Evolutionary conservation across 148 eudicot genomes (phyloP).

Genomic region (Arctostaphylos glauca): DNA sequence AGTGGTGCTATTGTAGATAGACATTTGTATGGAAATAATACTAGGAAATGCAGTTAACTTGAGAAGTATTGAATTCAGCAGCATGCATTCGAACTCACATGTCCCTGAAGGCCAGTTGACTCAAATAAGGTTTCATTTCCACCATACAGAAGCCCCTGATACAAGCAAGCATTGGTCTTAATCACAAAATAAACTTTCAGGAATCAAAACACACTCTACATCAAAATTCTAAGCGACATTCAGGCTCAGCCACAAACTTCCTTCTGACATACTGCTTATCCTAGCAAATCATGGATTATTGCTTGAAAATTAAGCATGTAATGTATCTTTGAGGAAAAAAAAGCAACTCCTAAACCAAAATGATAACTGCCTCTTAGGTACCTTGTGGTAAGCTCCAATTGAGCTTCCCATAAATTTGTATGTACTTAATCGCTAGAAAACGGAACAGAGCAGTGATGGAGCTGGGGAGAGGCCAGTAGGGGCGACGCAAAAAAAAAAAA

Average conservation of each 20-base stretch:
- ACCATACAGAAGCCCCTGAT: slow-evolving; percentile 89
- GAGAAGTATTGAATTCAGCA: background rate
- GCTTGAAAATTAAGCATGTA: background rate
- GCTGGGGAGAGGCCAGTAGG: background rate
- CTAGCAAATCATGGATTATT: background rate
- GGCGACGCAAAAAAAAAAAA: background rate
- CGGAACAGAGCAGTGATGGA: background rate
- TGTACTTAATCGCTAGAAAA: background rate
- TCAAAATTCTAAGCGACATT: background rate
- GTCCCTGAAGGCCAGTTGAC: slow-evolving; percentile 80
- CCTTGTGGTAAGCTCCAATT: background rate
- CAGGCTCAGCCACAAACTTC: background rate
- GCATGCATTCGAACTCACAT: slow-evolving; percentile 33
- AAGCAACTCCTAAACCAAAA: background rate
- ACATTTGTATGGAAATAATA: background rate
- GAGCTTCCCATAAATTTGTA: background rate
- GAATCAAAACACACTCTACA: background rate
- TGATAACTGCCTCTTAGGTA: background rate
- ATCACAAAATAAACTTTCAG: background rate
- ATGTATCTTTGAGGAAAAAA: background rate
- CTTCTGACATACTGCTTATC: background rate
- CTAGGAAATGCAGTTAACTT: background rate
- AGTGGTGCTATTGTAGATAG: background rate
- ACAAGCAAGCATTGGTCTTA: slow-evolving; percentile 6
- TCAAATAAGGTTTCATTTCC: slow-evolving; percentile 81